Conservation (phyloP, 805 yeast species). For the Pichia gijzeniarum region DNA sequence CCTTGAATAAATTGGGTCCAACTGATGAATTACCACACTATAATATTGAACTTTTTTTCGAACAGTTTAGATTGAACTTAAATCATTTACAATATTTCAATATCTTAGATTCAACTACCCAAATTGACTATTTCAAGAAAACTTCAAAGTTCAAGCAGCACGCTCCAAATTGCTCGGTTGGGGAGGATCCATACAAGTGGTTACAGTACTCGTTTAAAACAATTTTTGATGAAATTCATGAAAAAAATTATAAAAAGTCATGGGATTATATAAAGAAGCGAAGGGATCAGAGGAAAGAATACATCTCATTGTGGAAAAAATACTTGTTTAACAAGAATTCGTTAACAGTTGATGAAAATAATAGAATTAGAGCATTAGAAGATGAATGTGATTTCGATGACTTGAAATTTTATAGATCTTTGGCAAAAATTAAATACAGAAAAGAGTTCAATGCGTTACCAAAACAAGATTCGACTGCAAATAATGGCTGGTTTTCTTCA, state of each 20-base stretch:
- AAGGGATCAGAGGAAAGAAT: constrained; percentile 63
- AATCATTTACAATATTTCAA: constrained; percentile 83
- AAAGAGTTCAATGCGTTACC: constrained; percentile 37
- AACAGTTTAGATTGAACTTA: constrained; percentile 81
- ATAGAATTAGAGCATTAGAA: constrained; percentile 49
- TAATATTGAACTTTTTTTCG: constrained; percentile 68
- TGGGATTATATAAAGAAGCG: constrained; percentile 77
- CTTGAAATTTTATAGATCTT: constrained; percentile 74
- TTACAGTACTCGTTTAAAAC: constrained; percentile 72
- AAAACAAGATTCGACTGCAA: constrained; percentile 5
- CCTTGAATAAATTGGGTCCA: constrained; percentile 72
- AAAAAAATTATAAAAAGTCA: constrained; percentile 72
- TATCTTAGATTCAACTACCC: constrained; percentile 72
- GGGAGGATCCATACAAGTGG: constrained; percentile 75
- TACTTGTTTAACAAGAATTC: constrained; percentile 37
- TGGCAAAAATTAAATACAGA: constrained; percentile 62
- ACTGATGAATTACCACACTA: constrained; percentile 65
- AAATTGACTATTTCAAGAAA: constrained; percentile 68
- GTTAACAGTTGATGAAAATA: constrained; percentile 26
- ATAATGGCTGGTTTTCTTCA: constrained; percentile 60
- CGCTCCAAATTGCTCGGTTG: constrained; percentile 52
- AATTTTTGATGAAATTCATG: constrained; percentile 74
- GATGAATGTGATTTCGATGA: constrained; percentile 63
- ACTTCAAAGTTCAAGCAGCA: constrained; percentile 67
- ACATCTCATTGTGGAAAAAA: constrained; percentile 61